Conservation (phyloP, 164 flowering plant species). For the Sextonia rubra region DNA sequence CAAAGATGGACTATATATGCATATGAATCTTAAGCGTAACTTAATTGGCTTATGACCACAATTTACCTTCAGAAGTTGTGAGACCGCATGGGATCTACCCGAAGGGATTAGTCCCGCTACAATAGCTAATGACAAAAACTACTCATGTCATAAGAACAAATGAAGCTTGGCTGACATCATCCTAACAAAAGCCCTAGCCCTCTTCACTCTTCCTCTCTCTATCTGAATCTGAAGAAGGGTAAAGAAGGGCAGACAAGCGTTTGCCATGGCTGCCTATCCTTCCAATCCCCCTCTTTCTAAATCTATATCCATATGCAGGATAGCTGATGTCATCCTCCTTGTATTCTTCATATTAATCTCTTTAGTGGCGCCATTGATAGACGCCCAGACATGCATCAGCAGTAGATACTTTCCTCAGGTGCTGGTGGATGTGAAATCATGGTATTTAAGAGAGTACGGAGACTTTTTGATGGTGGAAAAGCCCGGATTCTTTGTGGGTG, state of each 20-base stretch:
- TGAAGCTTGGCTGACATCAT: no score
- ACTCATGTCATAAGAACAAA: no score
- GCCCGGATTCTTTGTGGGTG: slow-evolving; percentile 62
- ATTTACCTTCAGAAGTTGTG: no score
- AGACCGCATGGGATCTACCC: no score
- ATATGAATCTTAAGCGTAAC: no score
- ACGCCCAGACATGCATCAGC: slow-evolving; percentile 53
- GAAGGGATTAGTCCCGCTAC: no score
- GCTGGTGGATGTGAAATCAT: slow-evolving; percentile 38
- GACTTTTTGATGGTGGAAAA: slow-evolving; percentile 59
- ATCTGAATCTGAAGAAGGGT: background rate
- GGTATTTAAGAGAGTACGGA: slow-evolving; percentile 37
- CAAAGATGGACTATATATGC: no score
- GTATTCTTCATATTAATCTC: slow-evolving; percentile 46
- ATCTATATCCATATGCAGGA: slow-evolving; percentile 1
- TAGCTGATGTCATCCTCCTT: slow-evolving; percentile 44
- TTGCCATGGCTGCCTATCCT: background rate
- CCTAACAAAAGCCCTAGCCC: background rate
- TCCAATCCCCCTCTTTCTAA: background rate
- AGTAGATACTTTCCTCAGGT: slow-evolving; percentile 32
- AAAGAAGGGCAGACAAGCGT: background rate
- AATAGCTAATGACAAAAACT: no score
- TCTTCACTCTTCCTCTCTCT: background rate
- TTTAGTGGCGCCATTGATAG: slow-evolving; percentile 45
- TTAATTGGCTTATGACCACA: no score